Evolutionary conservation across 2,329 filamentous ascomycete species (phyloP), one percentile per base, ranked within the genome.

Genomic region (Trichophyton verrucosum): DNA sequence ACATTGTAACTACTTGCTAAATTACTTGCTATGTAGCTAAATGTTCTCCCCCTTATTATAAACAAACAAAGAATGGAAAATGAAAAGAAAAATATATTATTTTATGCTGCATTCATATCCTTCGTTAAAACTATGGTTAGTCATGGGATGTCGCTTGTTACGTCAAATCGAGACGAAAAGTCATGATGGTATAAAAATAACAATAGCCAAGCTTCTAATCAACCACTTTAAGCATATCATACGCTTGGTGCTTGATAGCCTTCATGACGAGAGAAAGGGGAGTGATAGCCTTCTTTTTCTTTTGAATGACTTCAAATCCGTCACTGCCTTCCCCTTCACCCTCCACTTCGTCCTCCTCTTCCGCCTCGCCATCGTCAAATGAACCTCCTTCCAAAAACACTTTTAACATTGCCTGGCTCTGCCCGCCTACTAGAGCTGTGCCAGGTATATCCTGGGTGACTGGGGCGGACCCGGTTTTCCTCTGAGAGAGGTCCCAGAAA

Each of bases 221-320:
- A 22, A 82, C 64, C 24, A 85, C 78, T 66, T 73, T 71, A 60
- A 85, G 66, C 80, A 83, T 82, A 1, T 73, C 71, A 65, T 83
- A 84, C 1, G 79, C 79, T 65, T 79, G 76, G 64, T 83, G 80
- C 1, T 73, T 71, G 22, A 83, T 76, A 0, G 79, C 78, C 72
- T 78, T 82, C 66, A 73, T 76, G 44, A 84, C 72, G 8, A 75
- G 69, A 13, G 58, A 58, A 33, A 51, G 44, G 7, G 58, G 58
- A 3, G 66, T 67, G 22, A 75, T 72, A 57, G 66, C 68, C 57
- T 69, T 68, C 22, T 70, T 71, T n/a, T 72, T 71, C 58, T 68
- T 73, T 49, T 66, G 70, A 7, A 68, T 64, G n/a, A 61, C 40
- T 1, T 24, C 58, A 55, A 57, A 58, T 9, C 61, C 59, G 6